Evolutionary conservation across 441 rosid species (phyloP), one percentile per base, ranked within the genome.

Genomic region (Rhodomyrtus psidioides): DNA sequence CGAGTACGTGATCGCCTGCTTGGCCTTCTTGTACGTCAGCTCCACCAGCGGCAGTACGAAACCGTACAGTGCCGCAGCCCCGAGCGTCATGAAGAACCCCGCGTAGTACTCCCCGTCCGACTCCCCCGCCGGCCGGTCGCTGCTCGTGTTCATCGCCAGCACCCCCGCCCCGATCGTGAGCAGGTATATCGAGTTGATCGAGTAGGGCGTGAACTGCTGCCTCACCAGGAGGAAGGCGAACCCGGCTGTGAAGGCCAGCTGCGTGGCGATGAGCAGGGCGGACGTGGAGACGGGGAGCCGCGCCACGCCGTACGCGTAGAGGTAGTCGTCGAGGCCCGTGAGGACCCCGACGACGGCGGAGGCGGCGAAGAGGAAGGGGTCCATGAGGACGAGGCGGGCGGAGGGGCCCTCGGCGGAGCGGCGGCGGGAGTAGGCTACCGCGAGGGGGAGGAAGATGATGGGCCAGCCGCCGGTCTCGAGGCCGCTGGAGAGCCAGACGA

Each of bases 231-330:
- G 57, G 84, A 88, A 92, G 16, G 94, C 92, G 12, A 93, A 94
- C 17, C 83, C 86, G 23, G 96, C 94, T 3, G 92, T 92, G 83
- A 93, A 94, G 42, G 89, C 94, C 58, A 94, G 49, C 51, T 94
- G 94, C 3, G 90, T 76, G 1, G 93, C 92, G 19, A 94, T 90
- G 6, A 94, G 91, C 19, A 94, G 90, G 49, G 94, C 85, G 60
- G 92, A 87, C 23, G 95, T 94, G 6, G 95, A 93, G 84, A 89
- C 90, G 17, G 93, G 93, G 6, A 93, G 87, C 17, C 86, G 92
- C 3, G 93, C 89, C 83, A 91, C 88, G 4, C 94, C 95, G 49
- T 90, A 92, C 13, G 92, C 88, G 82, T 90, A 90, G 58, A 92
- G 70, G 90, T 87, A 92, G 85, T 92, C 91, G 86, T 91, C 92